Evolutionary conservation across 2,329 filamentous ascomycete species (phyloP).

Genomic region (Aspergillus ustus): DNA sequence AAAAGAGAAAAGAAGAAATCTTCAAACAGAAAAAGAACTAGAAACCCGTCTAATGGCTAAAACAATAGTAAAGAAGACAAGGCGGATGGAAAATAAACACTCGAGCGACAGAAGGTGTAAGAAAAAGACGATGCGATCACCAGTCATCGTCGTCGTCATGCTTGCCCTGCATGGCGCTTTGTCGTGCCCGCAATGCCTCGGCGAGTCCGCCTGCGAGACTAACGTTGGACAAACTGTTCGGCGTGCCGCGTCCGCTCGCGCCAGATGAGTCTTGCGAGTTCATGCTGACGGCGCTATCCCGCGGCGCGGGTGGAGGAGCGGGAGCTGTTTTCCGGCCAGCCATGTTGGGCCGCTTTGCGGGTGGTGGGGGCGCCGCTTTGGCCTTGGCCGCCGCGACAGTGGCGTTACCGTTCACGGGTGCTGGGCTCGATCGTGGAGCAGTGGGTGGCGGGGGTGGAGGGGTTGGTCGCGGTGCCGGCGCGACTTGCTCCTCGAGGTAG

Average conservation of each 20-base stretch:
- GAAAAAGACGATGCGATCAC: constrained; percentile 46
- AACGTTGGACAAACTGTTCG: constrained; percentile 59
- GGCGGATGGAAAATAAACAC: constrained; percentile 22
- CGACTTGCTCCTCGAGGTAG: constrained; percentile 78
- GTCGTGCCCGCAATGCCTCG: constrained; percentile 75
- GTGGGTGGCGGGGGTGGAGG: constrained; percentile 56
- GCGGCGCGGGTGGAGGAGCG: constrained; percentile 65
- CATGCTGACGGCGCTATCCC: constrained; percentile 65
- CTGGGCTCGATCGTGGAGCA: constrained; percentile 59
- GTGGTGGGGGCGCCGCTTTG: constrained; percentile 76
- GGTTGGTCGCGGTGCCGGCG: constrained; percentile 63
- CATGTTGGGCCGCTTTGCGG: constrained; percentile 75
- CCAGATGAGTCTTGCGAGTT: constrained; percentile 56
- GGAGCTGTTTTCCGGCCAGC: constrained; percentile 73
- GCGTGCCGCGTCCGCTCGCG: constrained; percentile 72
- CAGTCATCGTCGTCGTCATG: constrained; percentile 67
- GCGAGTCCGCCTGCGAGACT: constrained; percentile 75
- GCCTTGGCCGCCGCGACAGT: constrained; percentile 53
- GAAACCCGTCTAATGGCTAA: constrained; percentile 19
- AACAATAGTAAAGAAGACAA: constrained; percentile 23
- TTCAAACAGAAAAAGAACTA: not conserved
- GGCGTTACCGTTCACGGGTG: constrained; percentile 59
- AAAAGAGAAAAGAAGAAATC: constrained; percentile 22
- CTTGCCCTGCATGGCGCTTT: constrained; percentile 75
- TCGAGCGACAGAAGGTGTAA: constrained; percentile 18